Conservation (phyloP, 352 stramenopile species). For the Peronospora tabacina region DNA sequence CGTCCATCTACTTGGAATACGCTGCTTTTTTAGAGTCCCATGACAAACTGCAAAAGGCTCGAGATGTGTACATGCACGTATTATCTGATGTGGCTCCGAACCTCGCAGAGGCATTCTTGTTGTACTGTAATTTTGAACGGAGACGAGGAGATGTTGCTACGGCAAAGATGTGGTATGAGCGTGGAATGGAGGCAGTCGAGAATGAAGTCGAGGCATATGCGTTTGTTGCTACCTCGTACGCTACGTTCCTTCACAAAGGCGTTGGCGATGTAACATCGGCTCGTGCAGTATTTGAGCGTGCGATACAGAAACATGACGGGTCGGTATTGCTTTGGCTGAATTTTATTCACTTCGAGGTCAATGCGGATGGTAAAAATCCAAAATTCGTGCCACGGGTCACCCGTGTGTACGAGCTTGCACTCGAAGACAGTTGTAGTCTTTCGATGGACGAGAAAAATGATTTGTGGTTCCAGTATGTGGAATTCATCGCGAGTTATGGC, state of each 20-base stretch:
- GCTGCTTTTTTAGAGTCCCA: conserved; percentile 60
- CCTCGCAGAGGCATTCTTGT: conserved; percentile 58
- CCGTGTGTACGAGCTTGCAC: conserved; percentile 37
- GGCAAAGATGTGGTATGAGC: conserved; percentile 47
- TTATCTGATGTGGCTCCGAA: conserved; percentile 45
- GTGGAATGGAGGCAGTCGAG: conserved; percentile 36
- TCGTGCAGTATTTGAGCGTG: conserved; percentile 37
- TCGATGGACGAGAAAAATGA: conserved; percentile 71
- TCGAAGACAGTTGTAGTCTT: conserved; percentile 46
- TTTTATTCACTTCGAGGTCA: conserved; percentile 66
- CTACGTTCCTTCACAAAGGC: conserved; percentile 47
- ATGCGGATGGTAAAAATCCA: conserved; percentile 13
- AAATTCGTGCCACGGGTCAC: conserved; percentile 37
- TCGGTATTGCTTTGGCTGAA: conserved; percentile 60
- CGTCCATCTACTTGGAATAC: conserved; percentile 68
- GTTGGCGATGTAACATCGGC: conserved; percentile 33
- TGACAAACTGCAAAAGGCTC: conserved; percentile 41
- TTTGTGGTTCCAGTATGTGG: conserved; percentile 70
- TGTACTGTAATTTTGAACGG: conserved; percentile 65
- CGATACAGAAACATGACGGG: conserved; percentile 32
- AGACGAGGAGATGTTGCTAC: conserved; percentile 44
- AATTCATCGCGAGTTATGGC: conserved; percentile 62
- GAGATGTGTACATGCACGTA: conserved; percentile 49
- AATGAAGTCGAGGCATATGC: conserved; percentile 38
- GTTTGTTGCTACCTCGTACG: conserved; percentile 51